phyloP scores from a whole-genome alignment of 169 alveolate genomes.

The Plasmodium fragile region DNA sequence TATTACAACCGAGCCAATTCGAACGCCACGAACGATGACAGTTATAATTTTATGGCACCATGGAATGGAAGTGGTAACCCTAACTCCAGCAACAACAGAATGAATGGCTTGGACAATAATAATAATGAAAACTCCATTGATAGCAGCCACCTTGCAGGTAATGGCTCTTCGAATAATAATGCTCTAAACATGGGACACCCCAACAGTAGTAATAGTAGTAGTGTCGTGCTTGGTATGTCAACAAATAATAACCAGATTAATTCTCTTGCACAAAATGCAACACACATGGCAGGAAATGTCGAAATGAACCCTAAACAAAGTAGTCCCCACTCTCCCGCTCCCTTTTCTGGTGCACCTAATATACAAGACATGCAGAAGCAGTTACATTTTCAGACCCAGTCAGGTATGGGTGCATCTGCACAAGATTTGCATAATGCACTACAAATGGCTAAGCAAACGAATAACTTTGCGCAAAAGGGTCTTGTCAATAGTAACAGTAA shows the following conservation, averaged over 20 bases:
- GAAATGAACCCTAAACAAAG: slow-evolving; percentile 36
- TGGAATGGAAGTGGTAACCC: neutral
- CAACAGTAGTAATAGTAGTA: too few species aligned
- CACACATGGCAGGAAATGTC: slow-evolving; percentile 1
- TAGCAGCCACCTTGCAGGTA: neutral
- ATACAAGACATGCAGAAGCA: slow-evolving; percentile 21
- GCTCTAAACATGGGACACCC: slow-evolving; percentile 2
- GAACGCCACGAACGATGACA: slow-evolving; percentile 10
- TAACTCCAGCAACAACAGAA: slow-evolving; percentile 1
- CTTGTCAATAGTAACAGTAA: neutral
- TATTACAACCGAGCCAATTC: slow-evolving; percentile 17
- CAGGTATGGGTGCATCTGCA: neutral
- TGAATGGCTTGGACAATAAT: neutral
- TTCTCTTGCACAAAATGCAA: slow-evolving; percentile 24
- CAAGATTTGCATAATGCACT: slow-evolving; percentile 9
- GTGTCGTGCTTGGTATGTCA: neutral
- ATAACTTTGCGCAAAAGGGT: slow-evolving; percentile 10
- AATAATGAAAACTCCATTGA: slow-evolving; percentile 14
- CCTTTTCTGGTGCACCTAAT: neutral
- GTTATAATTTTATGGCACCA: slow-evolving; percentile 17
- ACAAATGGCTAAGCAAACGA: slow-evolving; percentile 13
- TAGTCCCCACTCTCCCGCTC: neutral
- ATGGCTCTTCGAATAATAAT: slow-evolving; percentile 5
- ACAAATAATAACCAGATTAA: slow-evolving; percentile 25
- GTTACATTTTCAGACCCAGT: slow-evolving; percentile 29